A percentile compares a stretch with the other conserved stretches of the same genome.
Conservation (phyloP, 148 eudicot species). For the Salicornia ramosissima region DNA sequence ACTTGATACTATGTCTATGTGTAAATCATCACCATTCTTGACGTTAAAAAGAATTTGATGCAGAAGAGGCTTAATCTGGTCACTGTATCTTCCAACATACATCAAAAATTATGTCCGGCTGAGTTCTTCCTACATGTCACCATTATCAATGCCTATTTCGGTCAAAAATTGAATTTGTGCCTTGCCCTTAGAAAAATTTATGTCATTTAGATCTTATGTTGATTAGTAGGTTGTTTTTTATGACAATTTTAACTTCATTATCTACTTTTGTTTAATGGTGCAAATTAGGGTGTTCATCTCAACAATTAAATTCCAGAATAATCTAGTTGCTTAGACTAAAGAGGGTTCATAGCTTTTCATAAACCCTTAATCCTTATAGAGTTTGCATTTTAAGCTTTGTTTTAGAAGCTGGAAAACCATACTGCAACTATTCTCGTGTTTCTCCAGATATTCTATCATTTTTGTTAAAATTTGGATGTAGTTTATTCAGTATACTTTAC, state of each 20-base stretch:
- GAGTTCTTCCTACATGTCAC: background rate
- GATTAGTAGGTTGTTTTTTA: no score
- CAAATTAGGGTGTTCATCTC: background rate
- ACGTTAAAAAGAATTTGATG: background rate
- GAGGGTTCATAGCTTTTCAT: slow-evolving; percentile 2
- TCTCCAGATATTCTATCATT: background rate
- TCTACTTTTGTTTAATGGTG: background rate
- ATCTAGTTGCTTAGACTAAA: background rate
- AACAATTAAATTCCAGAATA: background rate
- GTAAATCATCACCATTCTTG: background rate
- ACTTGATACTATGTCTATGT: background rate
- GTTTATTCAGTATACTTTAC: no score
- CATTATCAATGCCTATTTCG: background rate
- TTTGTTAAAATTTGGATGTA: background rate
- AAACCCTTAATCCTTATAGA: background rate
- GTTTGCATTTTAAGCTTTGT: background rate
- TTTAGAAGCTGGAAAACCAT: background rate
- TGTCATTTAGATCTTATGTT: background rate
- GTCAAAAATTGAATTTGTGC: background rate
- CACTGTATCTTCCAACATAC: background rate
- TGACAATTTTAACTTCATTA: background rate
- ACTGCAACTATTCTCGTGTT: background rate
- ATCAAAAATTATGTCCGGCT: background rate
- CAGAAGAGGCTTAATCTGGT: background rate
- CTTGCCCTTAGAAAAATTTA: background rate